These are phyloP conservation scores for Solanum hybrid DNA, from an alignment of 305 asterid genomes.

Conservation along the genomic window DNA sequence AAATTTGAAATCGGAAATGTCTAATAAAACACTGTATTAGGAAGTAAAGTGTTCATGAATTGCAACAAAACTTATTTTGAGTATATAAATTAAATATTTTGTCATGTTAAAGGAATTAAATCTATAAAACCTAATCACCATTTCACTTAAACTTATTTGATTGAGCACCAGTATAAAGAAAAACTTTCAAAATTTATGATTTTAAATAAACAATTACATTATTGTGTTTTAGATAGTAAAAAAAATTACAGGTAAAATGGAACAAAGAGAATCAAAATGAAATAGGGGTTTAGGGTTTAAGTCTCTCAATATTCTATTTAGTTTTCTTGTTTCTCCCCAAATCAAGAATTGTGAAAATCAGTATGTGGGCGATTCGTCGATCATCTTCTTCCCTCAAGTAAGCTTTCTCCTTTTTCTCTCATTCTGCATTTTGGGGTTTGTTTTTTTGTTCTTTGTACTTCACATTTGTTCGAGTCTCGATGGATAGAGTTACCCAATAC, in stretches of 20 bases:
- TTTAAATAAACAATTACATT: not conserved
- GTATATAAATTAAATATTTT: not conserved
- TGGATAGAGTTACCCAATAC: not conserved
- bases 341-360: not conserved
- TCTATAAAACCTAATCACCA: not conserved
- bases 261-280: not conserved
- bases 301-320: not conserved
- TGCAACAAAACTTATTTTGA: not conserved
- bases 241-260: not conserved
- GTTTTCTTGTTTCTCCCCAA: too few relatives aligned
- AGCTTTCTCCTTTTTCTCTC: not conserved
- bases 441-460: not conserved
- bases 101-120: not conserved
- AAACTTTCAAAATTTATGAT: not conserved
- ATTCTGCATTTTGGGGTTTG: not conserved
- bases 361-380: slow-evolving; percentile 5
- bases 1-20: not conserved
- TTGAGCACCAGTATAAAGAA: not conserved
- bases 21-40: not conserved
- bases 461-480: not conserved
- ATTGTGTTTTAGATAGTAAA: not conserved
- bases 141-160: not conserved
- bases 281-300: slow-evolving; percentile 32
- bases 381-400: slow-evolving; percentile 5
- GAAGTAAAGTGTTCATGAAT: not conserved